phyloP scores from a whole-genome alignment of 768 basidiomycete species.

The Pulveroboletus ravenelii region DNA sequence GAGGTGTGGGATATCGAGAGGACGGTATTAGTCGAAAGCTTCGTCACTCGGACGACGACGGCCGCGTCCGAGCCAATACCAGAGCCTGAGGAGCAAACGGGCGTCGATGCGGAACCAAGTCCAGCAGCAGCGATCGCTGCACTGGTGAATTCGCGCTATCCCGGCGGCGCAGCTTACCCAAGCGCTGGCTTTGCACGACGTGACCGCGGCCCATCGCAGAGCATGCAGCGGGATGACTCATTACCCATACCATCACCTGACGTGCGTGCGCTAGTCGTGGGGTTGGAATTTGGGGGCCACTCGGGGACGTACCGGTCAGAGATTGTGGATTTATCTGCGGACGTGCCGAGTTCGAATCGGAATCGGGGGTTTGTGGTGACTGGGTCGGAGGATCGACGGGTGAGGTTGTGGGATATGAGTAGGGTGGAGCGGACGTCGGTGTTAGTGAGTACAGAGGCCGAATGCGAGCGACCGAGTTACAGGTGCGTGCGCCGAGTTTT shows the following conservation, averaged over 20 bases:
- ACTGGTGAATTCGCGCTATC: constrained; percentile 66
- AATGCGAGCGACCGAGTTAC: constrained; percentile 72
- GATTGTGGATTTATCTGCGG: constrained; percentile 40
- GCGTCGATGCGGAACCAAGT: constrained; percentile 53
- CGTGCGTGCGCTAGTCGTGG: constrained; percentile 64
- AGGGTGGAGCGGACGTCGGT: constrained; percentile 69
- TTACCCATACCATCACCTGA: constrained; percentile 54
- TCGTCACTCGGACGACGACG: constrained; percentile 50
- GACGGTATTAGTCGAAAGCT: constrained; percentile 73
- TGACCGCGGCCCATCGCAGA: constrained; percentile 31
- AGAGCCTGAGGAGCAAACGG: constrained; percentile 49
- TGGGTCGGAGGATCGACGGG: constrained; percentile 85
- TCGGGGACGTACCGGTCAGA: constrained; percentile 49
- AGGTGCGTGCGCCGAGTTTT: constrained; percentile 42
- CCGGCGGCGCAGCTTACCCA: constrained; percentile 29
- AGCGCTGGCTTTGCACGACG: constrained; percentile 19
- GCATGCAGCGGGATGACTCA: constrained; percentile 30
- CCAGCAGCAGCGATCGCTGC: constrained; percentile 77
- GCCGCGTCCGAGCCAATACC: constrained; percentile 43
- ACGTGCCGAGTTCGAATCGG: constrained; percentile 37
- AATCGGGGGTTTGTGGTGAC: constrained; percentile 74
- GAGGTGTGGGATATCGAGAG: constrained; percentile 95
- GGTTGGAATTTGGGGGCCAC: constrained; percentile 74
- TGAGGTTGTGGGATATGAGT: constrained; percentile 85
- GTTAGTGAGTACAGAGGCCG: constrained; percentile 73